Evolutionary conservation across 2,329 filamentous ascomycete species (phyloP), one percentile per base, ranked within the genome.

Genomic region (Penicillium griseofulvum): DNA sequence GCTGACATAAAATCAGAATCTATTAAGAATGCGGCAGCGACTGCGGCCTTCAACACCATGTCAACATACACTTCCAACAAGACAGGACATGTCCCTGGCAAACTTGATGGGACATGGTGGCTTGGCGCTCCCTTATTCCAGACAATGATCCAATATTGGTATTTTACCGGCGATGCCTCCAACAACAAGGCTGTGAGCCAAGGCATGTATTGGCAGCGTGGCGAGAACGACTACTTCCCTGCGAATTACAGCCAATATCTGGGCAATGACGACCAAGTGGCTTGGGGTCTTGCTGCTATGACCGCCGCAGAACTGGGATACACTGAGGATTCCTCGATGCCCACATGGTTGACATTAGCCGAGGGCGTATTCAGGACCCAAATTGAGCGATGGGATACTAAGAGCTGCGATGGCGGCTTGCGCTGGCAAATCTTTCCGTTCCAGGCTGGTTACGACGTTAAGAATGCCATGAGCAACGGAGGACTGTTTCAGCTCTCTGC

Each of bases 81-180:
- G 1, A 37, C 52, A 8, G 42, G 37, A 1, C 31, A 55, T 17
- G 36, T 48, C 11, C 51, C 51, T 19, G 68, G 69, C 22, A 58
- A 69, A 24, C 54, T 70, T 10, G 60, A 61, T 19, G 62, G 56
- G 17, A 63, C 56, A 29, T 65, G 69, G 59, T 90, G 84, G 87
- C 86, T 87, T 72, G 86, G 79, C 9, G 88, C 87, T 52, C 87
- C 87, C 56, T 83, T 91, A 76, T 81, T 81, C 65, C 80, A 78
- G 29, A 77, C 87, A 5, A 75, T 92, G 62, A 78, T 93, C 55
- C 87, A 92, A 66, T 93, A 92, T 71, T 93, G 88, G 87, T 88
- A 87, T 69, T 89, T 89, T 67, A 91, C 88, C 0, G 85, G 85
- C 16, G 88, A 91, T 67, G 74, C 80, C 7, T 79, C 80, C 38